Base-by-base conservation (phyloP, 306 rosid genomes). In the Canavalia ensiformis region DNA sequence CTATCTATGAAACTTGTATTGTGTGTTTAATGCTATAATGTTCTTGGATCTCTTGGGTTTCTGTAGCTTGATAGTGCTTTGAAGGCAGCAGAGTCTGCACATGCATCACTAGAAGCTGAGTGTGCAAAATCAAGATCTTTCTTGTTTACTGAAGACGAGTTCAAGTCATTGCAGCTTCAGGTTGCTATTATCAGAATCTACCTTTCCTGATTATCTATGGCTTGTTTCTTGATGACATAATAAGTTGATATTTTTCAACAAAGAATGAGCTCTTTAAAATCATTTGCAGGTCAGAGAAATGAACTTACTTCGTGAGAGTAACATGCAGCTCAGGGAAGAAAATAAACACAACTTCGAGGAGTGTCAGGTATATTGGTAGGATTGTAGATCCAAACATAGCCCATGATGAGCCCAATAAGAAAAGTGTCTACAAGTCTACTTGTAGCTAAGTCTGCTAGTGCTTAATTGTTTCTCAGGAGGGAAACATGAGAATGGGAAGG, bases 291-390 rank as follows among this genome's bases (percentile, higher is more conserved):
- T 90, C 72, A 87, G 93, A 81, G 99, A 95, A 87, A 88, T 92
- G 81, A 93, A 89, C 89, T 90, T 95, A 77, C 99, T 95, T 77
- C 98, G 99, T 31, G 99, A 95, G 85, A 95, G 99, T 87, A 95
- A 95, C 75, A 82, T 88, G 77, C 99, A 95, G 88, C 93, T 95
- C 64, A 91, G 99, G 84, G 99, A 95, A 90, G 99, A 95, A 89
- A 95, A 95, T 76, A 95, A 95, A 83, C 94, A 93, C 88, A 95
- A 95, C 88, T 93, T 93, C 79, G 97, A 89, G 88, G 99, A 95
- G 85, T 95, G 98, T 83, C 97, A 87, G 99, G 99, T 95, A 84
- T 18, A 18, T 18, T 18, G 25, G 25, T 18, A 18, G 25, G 25
- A 18, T 18, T 18, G 25, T 18, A 18, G 25, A 18, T 18, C 25